These are phyloP conservation scores for Fusarium chaquense DNA, from an alignment of 2,329 filamentous ascomycete species.

Conservation along the genomic window DNA sequence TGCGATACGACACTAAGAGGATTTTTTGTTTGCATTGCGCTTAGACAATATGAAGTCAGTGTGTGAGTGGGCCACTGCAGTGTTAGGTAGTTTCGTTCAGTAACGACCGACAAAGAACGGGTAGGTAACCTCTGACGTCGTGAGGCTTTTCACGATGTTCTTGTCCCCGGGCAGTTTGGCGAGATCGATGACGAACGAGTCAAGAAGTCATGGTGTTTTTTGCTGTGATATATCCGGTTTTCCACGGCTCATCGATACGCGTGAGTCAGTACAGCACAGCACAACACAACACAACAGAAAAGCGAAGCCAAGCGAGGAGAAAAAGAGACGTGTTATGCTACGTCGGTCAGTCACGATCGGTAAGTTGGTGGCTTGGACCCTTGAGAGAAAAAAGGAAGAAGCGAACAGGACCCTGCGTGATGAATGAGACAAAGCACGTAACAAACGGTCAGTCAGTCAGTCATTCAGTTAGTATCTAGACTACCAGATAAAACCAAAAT, in stretches of 20 bases:
- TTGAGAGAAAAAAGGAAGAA: background rate
- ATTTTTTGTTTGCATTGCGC: conserved; percentile 7
- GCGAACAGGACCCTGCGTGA: conserved; percentile 18
- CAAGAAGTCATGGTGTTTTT: background rate
- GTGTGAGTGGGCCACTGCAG: conserved; percentile 28
- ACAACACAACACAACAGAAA: background rate
- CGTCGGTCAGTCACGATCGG: conserved; percentile 25
- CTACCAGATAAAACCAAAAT: too few relatives aligned
- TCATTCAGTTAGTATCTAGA: background rate
- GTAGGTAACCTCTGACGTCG: conserved; percentile 35
- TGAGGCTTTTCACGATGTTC: conserved; percentile 41
- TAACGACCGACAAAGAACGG: background rate
- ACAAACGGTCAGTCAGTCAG: conserved; percentile 15
- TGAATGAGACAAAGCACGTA: conserved; percentile 3
- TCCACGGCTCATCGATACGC: background rate
- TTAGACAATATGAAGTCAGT: conserved; percentile 3
- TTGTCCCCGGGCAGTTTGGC: background rate
- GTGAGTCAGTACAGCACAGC: background rate
- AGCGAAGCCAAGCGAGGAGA: background rate
- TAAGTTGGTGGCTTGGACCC: conserved; percentile 26
- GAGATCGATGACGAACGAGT: conserved; percentile 30
- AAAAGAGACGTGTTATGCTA: conserved; percentile 10
- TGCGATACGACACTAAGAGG: conserved; percentile 19
- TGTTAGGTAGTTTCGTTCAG: background rate
- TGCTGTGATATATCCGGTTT: conserved; percentile 8